A percentile compares a stretch with the other conserved stretches of the same genome.
phyloP scores from a whole-genome alignment of 2,329 filamentous ascomycete species.

The Nectriaceae sp. region DNA sequence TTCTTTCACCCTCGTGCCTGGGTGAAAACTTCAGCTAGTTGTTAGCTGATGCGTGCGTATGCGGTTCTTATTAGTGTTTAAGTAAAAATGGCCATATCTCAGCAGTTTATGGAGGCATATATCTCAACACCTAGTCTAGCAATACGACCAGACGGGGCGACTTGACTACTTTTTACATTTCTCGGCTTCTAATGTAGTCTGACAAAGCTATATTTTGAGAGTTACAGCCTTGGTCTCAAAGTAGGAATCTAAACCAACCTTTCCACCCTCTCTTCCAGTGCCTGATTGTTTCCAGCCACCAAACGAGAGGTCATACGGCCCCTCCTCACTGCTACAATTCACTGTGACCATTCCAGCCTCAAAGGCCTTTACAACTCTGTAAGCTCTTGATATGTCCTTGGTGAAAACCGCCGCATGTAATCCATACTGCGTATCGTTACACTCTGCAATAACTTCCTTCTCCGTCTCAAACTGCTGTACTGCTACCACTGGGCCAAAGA shows the following conservation, averaged over 20 bases:
- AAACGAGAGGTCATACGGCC: conserved; percentile 2
- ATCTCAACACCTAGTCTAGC: no score
- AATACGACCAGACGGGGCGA: no score
- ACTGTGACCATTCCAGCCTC: conserved; percentile 59
- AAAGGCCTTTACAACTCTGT: conserved; percentile 54
- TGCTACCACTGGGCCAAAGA: conserved; percentile 44
- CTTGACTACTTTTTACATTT: no score
- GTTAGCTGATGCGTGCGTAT: no score
- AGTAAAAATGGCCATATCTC: no score
- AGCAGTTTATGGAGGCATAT: no score
- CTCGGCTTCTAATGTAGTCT: no score
- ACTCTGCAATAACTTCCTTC: conserved; percentile 39
- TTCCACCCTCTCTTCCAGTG: conserved; percentile 5
- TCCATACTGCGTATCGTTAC: conserved; percentile 57
- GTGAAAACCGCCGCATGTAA: conserved; percentile 63
- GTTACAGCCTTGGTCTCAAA: conserved; percentile 3
- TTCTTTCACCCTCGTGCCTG: no score
- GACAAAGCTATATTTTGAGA: conserved; percentile 6
- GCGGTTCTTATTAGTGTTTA: no score
- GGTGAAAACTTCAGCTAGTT: no score
- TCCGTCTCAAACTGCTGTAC: conserved; percentile 42
- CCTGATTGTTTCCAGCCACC: conserved; percentile 8
- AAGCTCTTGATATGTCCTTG: conserved; percentile 50
- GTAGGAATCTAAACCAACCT: conserved; percentile 2
- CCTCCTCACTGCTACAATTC: conserved; percentile 30